These are phyloP conservation scores for Abortiporus biennis DNA, from an alignment of 1,284 basidiomycete species.

Conservation along the genomic window DNA sequence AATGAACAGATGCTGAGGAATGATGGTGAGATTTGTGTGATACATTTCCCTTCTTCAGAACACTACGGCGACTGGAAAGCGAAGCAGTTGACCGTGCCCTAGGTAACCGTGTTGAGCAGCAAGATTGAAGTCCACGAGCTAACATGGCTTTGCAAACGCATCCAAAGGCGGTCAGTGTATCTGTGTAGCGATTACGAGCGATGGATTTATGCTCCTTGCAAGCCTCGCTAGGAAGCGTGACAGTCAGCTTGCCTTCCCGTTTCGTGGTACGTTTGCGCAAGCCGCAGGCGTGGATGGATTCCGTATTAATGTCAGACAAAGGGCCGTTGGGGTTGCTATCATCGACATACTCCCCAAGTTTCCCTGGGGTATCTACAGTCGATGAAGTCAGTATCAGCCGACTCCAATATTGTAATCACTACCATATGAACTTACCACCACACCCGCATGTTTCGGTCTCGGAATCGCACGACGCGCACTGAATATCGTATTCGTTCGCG, in stretches of 20 bases:
- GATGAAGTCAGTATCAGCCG: too few species aligned
- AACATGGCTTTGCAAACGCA: conserved; percentile 25
- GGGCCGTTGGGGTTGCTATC: neutral
- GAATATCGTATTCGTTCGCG: too few species aligned
- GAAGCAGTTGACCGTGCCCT: conserved; percentile 6
- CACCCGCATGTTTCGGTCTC: too few species aligned
- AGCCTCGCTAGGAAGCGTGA: conserved; percentile 16
- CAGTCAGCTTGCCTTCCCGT: neutral
- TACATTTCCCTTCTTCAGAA: neutral
- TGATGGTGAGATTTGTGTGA: too few species aligned
- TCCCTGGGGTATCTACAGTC: too few species aligned
- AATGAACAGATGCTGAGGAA: too few species aligned
- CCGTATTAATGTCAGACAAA: neutral
- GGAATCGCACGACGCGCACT: too few species aligned
- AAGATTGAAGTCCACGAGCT: conserved; percentile 22
- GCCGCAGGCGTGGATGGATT: conserved; percentile 11
- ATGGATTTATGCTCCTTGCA: conserved; percentile 23
- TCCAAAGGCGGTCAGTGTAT: conserved; percentile 24
- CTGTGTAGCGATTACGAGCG: conserved; percentile 22
- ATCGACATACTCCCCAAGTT: too few species aligned
- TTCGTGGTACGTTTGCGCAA: conserved; percentile 17
- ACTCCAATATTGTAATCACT: too few species aligned
- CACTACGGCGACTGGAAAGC: conserved; percentile 5
- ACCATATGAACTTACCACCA: too few species aligned
- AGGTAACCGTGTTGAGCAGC: conserved; percentile 15